Evolutionary conservation across 768 basidiomycete species (phyloP), one percentile per base, ranked within the genome.

Genomic region (Pleurotus giganteus): DNA sequence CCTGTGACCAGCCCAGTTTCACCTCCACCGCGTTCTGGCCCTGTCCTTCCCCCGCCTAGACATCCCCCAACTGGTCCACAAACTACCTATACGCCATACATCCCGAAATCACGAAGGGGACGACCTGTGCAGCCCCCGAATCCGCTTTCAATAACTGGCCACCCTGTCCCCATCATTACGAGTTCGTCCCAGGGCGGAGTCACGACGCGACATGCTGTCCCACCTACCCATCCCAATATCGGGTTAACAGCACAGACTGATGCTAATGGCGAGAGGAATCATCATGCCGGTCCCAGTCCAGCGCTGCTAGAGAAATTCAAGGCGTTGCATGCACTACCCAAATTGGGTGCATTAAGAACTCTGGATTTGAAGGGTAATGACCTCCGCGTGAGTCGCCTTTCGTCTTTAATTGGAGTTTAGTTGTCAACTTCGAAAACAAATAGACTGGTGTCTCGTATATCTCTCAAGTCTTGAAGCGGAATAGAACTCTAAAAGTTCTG

Each of bases 321-420:
- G 41, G 91, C 92, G n/a, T 69, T 98, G 65, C 94, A 95, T 64
- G 82, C 84, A 21, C 71, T 98, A 59, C 93, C 95, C 27, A 74
- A 94, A 51, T 68, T 98, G 5, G 97, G 96, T 1, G 85, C 85
- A 4, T 69, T 99, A 53, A 78, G 89, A 67, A 98, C 94, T 34
- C 73, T 99, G 56, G 97, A 98, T 76, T 70, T 99, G 57, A 85
- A 85, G 66, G 89, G 90, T 3, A 99, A 98, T 67, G 97, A 99
- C 70, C 77, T 98, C 21, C 76, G 88, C 63, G 94, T 94, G 62
- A 68, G 91, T 77, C 12, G 46, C 26, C 46, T 28, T n/a, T 51
- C 54, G n/a, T n/a, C n/a, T n/a, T n/a, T n/a, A n/a, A n/a, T n/a
- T n/a, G n/a, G n/a, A n/a, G n/a, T n/a, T n/a, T n/a, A n/a, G n/a